phyloP scores from a whole-genome alignment of 108 stramenopile species.

The Schizochytrium sp. region DNA sequence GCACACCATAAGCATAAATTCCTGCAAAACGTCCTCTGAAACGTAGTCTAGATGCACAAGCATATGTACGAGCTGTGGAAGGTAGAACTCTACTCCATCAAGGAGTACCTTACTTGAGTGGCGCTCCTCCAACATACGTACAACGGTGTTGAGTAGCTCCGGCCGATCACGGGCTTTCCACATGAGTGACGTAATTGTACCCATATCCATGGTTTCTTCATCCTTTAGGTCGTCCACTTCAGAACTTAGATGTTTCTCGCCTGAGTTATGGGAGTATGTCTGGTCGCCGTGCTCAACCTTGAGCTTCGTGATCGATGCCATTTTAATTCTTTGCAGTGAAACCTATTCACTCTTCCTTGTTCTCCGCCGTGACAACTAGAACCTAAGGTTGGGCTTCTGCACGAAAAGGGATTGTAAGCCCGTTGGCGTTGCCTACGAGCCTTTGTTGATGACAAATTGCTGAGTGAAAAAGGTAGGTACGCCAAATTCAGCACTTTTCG shows the following conservation, averaged over 20 bases:
- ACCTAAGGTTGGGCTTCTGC: no score
- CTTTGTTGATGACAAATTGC: no score
- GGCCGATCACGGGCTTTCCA: conserved; percentile 93
- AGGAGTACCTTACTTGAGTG: conserved; percentile 83
- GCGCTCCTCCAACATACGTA: conserved; percentile 81
- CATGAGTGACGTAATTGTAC: conserved; percentile 86
- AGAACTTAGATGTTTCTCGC: not conserved
- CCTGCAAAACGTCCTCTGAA: conserved; percentile 92
- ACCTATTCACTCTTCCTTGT: no score
- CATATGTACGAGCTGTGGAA: conserved; percentile 99
- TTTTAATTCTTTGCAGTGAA: no score
- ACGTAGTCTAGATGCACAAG: conserved; percentile 96
- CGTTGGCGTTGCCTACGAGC: no score
- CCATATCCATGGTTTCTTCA: conserved; percentile 15
- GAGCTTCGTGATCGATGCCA: no score
- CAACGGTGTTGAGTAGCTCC: conserved; percentile 90
- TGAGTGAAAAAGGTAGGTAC: no score
- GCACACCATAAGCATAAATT: conserved; percentile 92
- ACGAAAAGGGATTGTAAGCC: no score
- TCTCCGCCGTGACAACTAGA: no score
- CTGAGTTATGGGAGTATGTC: no score
- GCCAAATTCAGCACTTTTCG: no score
- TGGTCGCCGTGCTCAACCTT: no score
- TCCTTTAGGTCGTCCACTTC: conserved; percentile 8
- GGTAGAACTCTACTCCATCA: conserved; percentile 97